Percentiles rank a stretch among this genome's conserved stretches.
These are phyloP conservation scores for Luffa acutangula DNA, from an alignment of 306 rosid species.

Conservation along the genomic window DNA sequence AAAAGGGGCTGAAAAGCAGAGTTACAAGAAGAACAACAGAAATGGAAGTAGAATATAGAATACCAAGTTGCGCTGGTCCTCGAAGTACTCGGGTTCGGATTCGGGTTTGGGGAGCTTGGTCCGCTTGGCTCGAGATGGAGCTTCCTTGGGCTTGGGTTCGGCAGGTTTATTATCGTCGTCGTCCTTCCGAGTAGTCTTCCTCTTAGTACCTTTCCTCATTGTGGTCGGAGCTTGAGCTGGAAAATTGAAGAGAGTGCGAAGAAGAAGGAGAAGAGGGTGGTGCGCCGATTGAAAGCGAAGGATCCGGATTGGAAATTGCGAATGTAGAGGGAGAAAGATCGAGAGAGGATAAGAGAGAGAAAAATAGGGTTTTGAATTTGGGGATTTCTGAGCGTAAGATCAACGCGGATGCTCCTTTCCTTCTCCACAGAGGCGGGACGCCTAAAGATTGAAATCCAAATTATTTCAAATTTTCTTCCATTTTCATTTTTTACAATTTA, in stretches of 20 bases:
- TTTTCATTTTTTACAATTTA: not conserved
- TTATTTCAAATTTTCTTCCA: not conserved
- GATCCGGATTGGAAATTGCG: slow-evolving; percentile 21
- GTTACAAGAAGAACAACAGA: not conserved
- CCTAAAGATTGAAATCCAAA: not conserved
- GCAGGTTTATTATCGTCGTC: slow-evolving; percentile 14
- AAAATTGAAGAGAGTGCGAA: not conserved
- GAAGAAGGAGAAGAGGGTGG: not conserved
- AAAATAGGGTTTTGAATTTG: not conserved
- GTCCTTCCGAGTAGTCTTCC: slow-evolving; percentile 25
- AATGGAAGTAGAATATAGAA: not conserved
- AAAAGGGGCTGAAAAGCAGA: not conserved
- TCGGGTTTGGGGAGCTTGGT: slow-evolving; percentile 33
- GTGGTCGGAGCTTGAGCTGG: not conserved
- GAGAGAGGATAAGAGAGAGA: not conserved
- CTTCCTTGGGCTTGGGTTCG: not conserved
- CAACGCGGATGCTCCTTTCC: not conserved
- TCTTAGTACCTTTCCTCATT: slow-evolving; percentile 49
- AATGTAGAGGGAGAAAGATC: not conserved
- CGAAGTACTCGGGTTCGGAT: slow-evolving; percentile 28
- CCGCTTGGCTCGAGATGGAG: slow-evolving; percentile 35
- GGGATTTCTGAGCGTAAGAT: not conserved
- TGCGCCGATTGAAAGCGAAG: not conserved
- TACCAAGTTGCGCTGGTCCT: slow-evolving; percentile 35
- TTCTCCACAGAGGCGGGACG: not conserved